Evolutionary conservation across 768 basidiomycete species (phyloP), one percentile per base, ranked within the genome.

Genomic region (Cubamyces lactineus): DNA sequence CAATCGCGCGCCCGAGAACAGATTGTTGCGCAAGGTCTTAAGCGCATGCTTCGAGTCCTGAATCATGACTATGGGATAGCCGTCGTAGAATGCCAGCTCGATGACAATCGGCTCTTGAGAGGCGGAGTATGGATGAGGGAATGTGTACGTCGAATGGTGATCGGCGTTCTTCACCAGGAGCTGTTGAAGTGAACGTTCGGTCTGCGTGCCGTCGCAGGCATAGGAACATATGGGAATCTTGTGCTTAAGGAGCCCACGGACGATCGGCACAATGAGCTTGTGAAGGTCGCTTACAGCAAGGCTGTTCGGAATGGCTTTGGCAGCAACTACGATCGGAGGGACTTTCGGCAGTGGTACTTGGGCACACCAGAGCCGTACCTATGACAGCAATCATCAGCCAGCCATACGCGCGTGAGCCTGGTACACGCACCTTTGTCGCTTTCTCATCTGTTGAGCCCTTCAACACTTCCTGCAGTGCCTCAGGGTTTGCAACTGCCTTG

Each of bases 41-140:
- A 71, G 59, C 0, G 52, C 66, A 53, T 79, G 78, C 38, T 77
- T 77, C 2, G 74, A 70, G 51, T 78, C 77, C 57, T 78, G 78
- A 17, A 75, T 61, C 40, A 72, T 73, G 12, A 67, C 66, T n/a
- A 75, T 52, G 0, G 68, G 65, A 2, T 70, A 66, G 6, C 67
- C 65, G 63, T 67, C 0, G 21, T 28, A 53, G 16, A 53, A 5
- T 9, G 50, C 12, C 4, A 39, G 5, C 43, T 9, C 23, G 21
- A 23, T 11, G 5, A 23, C 51, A 19, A 53, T 11, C 6, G 34
- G 4, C 34, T 6, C 3, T 7, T 19, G 28, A 9, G 51, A 12
- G 21, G n/a, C 30, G 13, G 1, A 1, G 15, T 6, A 11, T 6
- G 56, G 56, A 19, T 57, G 46, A 2, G 46, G 34, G n/a, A 57